Percentiles rank a stretch among this genome's conserved stretches.
Conservation (phyloP, 2,329 filamentous ascomycete species). For the Chaetomiaceae sp. region DNA sequence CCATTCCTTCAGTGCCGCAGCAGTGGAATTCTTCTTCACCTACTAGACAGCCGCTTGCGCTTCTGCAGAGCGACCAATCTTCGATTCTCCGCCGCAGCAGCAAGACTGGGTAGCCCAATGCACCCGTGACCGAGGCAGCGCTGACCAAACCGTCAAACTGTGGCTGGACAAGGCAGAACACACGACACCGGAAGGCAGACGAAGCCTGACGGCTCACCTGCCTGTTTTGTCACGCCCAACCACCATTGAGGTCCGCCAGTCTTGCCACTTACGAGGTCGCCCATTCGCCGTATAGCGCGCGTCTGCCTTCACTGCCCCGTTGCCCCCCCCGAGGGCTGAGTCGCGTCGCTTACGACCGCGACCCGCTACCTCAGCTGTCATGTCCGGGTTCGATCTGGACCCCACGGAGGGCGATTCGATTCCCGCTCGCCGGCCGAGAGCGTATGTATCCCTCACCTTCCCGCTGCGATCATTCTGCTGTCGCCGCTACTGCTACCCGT, state of each 20-base stretch:
- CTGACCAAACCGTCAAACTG: not conserved
- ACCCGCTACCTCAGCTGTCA: conserved; percentile 18
- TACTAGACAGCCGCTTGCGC: too few relatives aligned
- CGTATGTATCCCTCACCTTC: conserved; percentile 29
- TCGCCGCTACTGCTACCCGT: not conserved
- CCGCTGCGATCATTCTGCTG: too few relatives aligned
- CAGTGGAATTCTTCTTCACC: too few relatives aligned
- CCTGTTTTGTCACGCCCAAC: too few relatives aligned
- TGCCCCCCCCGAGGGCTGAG: conserved; percentile 15
- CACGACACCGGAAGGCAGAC: not conserved
- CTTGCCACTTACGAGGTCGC: conserved; percentile 11
- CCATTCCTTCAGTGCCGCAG: not conserved
- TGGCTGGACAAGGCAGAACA: conserved; percentile 18
- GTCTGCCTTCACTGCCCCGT: conserved; percentile 5
- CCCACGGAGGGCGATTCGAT: conserved; percentile 17
- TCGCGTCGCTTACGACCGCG: conserved; percentile 15
- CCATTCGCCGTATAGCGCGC: not conserved
- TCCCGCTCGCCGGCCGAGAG: conserved; percentile 31
- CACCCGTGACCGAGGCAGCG: not conserved
- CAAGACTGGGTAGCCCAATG: not conserved
- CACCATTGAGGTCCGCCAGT: not conserved
- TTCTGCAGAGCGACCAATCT: not conserved
- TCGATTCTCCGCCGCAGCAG: not conserved
- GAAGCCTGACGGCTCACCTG: conserved; percentile 2
- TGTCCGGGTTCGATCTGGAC: conserved; percentile 16